phyloP scores from a whole-genome alignment of 768 basidiomycete species.

The Exidia glandulosa region DNA sequence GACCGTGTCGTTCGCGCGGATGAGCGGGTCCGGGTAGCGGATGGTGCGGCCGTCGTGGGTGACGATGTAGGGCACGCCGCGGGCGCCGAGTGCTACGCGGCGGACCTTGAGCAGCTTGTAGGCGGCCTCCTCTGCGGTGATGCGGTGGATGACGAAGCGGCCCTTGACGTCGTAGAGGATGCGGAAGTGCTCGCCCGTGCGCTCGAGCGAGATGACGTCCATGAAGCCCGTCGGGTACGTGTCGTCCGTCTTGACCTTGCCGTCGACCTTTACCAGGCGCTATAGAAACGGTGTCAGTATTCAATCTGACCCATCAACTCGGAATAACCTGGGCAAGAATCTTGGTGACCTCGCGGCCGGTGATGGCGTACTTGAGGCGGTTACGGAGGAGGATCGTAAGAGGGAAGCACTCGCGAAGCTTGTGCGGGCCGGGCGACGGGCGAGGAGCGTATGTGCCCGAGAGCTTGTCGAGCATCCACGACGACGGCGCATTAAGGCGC shows the following conservation, averaged over 20 bases:
- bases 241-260: constrained; percentile 94
- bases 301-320: no score
- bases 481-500: constrained; percentile 91
- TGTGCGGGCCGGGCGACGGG: constrained; percentile 97
- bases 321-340: constrained; percentile 97
- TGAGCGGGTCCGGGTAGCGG: constrained; percentile 94
- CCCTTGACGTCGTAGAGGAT: constrained; percentile 99
- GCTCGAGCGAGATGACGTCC: constrained; percentile 93
- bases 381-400: constrained; percentile 97
- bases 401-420: constrained; percentile 95
- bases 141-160: constrained; percentile 98
- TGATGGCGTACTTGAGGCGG: constrained; percentile 98
- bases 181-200: constrained; percentile 99
- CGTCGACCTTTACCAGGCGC: constrained; percentile 96
- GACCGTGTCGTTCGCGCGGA: constrained; percentile 95
- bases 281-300: no score
- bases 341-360: constrained; percentile 86
- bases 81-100: constrained; percentile 81
- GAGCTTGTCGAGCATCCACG: constrained; percentile 99
- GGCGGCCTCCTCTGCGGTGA: constrained; percentile 91
- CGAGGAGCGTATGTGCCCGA: constrained; percentile 92
- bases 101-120: constrained; percentile 96
- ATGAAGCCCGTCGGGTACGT: constrained; percentile 96
- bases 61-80: constrained; percentile 93
- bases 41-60: constrained; percentile 99